A percentile compares a stretch with the other conserved stretches of the same genome.
Conservation (phyloP, 345 rosid species). For the Salix suchowensis region DNA sequence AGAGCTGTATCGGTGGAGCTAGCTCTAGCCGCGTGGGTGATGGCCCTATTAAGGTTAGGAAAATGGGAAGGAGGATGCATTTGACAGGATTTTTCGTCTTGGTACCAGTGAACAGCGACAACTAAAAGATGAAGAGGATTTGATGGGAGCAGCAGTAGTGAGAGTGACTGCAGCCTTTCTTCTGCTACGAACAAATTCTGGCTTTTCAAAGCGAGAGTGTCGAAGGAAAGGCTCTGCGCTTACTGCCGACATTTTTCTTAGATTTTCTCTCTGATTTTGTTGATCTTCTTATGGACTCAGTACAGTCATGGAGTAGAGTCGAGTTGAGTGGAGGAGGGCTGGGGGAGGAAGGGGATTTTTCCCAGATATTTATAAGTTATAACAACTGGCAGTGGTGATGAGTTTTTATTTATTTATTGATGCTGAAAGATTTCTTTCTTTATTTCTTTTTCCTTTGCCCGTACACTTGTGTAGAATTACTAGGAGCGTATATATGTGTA, state of each 20-base stretch:
- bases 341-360: not conserved
- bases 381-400: too few relatives aligned
- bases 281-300: slow-evolving; percentile 9
- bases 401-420: not conserved
- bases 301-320: not conserved
- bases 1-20: slow-evolving; percentile 48
- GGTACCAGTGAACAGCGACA: not conserved
- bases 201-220: slow-evolving; percentile 12
- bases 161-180: slow-evolving; percentile 3
- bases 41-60: slow-evolving; percentile 6
- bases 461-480: too few relatives aligned
- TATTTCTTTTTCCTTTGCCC: too few relatives aligned
- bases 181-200: slow-evolving; percentile 2
- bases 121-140: slow-evolving; percentile 8
- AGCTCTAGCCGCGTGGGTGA: slow-evolving; percentile 39
- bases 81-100: slow-evolving; percentile 10
- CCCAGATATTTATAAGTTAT: not conserved
- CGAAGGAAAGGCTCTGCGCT: slow-evolving; percentile 41
- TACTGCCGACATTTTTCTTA: slow-evolving; percentile 39
- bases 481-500: too few relatives aligned
- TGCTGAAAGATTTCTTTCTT: too few relatives aligned
- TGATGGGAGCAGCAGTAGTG: slow-evolving; percentile 13
- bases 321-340: not conserved
- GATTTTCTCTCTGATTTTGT: too few relatives aligned
- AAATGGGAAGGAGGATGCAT: slow-evolving; percentile 23